These are phyloP conservation scores for Solanum paucissectum DNA, from an alignment of 257 asterid genomes.

Conservation along the genomic window DNA sequence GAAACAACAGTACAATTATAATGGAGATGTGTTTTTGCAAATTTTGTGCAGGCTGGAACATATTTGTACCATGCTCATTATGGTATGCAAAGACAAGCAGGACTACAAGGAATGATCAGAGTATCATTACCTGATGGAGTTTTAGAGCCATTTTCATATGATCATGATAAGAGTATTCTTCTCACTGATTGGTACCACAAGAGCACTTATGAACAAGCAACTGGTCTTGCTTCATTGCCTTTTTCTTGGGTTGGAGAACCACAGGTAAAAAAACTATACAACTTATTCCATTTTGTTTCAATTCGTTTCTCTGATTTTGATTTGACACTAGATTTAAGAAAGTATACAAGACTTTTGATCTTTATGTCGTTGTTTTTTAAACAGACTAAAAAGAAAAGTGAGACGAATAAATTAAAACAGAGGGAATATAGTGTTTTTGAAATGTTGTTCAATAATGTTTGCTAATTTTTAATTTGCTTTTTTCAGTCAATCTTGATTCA, in stretches of 20 bases:
- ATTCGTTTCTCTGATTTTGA: neutral
- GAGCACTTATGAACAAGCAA: slow-evolving; percentile 47
- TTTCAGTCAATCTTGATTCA: slow-evolving; percentile 71
- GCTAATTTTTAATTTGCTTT: neutral
- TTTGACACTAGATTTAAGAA: neutral
- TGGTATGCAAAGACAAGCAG: slow-evolving; percentile 86
- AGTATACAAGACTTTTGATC: too few species aligned
- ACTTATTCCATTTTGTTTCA: neutral
- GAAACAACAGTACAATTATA: neutral
- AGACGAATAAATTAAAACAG: too few species aligned
- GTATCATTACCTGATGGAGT: slow-evolving; percentile 54
- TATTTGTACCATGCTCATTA: slow-evolving; percentile 87
- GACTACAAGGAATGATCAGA: slow-evolving; percentile 57
- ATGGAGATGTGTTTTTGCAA: neutral
- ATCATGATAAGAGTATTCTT: slow-evolving; percentile 54
- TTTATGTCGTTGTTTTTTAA: too few species aligned
- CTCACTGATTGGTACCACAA: slow-evolving; percentile 83
- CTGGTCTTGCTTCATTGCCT: slow-evolving; percentile 57
- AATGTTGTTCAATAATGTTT: neutral
- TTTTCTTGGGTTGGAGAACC: slow-evolving; percentile 95
- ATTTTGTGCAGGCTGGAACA: slow-evolving; percentile 66
- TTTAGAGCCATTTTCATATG: slow-evolving; percentile 58
- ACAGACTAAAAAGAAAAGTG: too few species aligned
- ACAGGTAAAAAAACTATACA: slow-evolving; percentile 30
- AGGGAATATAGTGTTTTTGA: too few species aligned